phyloP scores from a whole-genome alignment of 352 stramenopile genomes.

The Plasmopara viticola region DNA sequence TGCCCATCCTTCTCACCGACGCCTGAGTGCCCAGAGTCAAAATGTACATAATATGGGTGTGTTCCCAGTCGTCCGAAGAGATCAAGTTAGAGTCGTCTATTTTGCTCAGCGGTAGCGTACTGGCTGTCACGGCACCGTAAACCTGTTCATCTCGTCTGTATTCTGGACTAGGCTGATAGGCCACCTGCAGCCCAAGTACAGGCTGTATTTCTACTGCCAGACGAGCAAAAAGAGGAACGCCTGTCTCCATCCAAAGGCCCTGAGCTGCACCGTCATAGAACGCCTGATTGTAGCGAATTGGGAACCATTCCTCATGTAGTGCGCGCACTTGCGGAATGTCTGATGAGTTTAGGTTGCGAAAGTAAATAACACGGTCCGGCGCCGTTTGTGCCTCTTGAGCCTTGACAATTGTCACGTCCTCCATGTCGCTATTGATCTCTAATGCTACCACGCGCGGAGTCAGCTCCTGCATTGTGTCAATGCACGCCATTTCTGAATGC shows the following conservation, averaged over 20 bases:
- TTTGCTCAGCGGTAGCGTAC: conserved; percentile 67
- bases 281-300: conserved; percentile 92
- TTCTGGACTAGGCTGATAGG: conserved; percentile 3
- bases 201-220: conserved; percentile 63
- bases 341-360: conserved; percentile 57
- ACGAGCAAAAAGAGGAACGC: conserved; percentile 85
- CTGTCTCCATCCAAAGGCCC: conserved; percentile 82
- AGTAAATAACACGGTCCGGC: conserved; percentile 44
- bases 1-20: conserved; percentile 81
- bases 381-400: conserved; percentile 4
- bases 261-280: conserved; percentile 93
- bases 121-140: conserved; percentile 88
- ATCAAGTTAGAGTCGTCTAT: conserved; percentile 59
- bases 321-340: conserved; percentile 89
- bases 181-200: conserved; percentile 5
- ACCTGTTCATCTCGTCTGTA: conserved; percentile 41
- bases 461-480: conserved; percentile 9
- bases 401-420: conserved; percentile 7
- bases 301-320: conserved; percentile 96
- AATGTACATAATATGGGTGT: conserved; percentile 94
- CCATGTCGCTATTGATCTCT: conserved; percentile 15
- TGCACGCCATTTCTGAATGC: conserved; percentile 7
- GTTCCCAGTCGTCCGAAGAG: conserved; percentile 40
- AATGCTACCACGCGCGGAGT: conserved; percentile 16
- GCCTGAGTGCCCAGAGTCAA: conserved; percentile 90